Evolutionary conservation across 352 stramenopile genomes (phyloP).

Genomic region (Pythium volutum): DNA sequence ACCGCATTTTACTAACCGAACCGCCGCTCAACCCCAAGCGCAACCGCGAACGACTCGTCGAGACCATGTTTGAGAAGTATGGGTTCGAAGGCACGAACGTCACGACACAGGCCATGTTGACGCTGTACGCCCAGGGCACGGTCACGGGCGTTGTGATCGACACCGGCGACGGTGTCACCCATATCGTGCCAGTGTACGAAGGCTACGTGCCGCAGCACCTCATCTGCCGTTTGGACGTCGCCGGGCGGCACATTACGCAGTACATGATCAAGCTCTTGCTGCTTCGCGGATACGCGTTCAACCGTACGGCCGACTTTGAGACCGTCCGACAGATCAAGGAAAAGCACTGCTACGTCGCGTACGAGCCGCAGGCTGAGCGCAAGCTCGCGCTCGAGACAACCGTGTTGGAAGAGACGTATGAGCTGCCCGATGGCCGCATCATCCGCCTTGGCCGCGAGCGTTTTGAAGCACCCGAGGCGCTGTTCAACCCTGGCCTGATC

Average conservation of each 20-base stretch:
- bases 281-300: conserved; percentile 90
- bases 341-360: conserved; percentile 92
- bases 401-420: conserved; percentile 90
- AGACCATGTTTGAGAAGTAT: conserved; percentile 95
- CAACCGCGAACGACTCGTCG: conserved; percentile 90
- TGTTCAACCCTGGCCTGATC: conserved; percentile 97
- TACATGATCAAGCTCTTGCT: conserved; percentile 95
- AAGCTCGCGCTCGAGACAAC: conserved; percentile 90
- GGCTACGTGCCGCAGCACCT: conserved; percentile 88
- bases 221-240: conserved; percentile 90
- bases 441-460: conserved; percentile 94
- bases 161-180: conserved; percentile 92
- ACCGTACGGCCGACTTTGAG: conserved; percentile 91
- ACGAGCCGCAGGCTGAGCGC: conserved; percentile 85
- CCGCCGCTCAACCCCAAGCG: conserved; percentile 90
- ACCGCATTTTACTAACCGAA: conserved; percentile 92
- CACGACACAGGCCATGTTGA: conserved; percentile 92
- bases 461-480: conserved; percentile 93
- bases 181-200: conserved; percentile 74
- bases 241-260: conserved; percentile 91
- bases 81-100: conserved; percentile 89
- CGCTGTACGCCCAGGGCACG: conserved; percentile 90
- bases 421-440: conserved; percentile 96
- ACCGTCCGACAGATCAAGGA: conserved; percentile 94
- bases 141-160: conserved; percentile 92